These are phyloP conservation scores for Geotrichum fermentans DNA, from an alignment of 1,139 yeast species.

Conservation along the genomic window DNA sequence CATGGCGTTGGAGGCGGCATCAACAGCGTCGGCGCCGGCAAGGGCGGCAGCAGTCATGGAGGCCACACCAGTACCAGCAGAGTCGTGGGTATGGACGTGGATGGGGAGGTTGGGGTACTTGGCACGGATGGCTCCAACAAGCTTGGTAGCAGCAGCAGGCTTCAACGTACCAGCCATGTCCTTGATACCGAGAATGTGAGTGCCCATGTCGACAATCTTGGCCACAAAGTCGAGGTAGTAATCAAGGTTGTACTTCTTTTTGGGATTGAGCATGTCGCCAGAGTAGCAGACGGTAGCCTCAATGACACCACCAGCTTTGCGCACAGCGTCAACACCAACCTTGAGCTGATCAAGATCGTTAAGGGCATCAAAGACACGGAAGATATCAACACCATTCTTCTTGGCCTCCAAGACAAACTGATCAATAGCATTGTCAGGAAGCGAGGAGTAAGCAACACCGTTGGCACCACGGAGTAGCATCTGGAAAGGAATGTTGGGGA, in stretches of 20 bases:
- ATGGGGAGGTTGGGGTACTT: constrained; percentile 91
- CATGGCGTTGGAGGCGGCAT: constrained; percentile 94
- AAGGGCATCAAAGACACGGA: constrained; percentile 95
- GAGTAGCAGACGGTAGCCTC: constrained; percentile 98
- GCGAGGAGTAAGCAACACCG: constrained; percentile 95
- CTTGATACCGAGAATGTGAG: constrained; percentile 93
- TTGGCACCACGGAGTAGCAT: constrained; percentile 98
- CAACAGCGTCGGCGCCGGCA: constrained; percentile 98
- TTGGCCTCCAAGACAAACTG: constrained; percentile 93
- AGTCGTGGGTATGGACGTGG: constrained; percentile 98
- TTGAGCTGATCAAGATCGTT: constrained; percentile 93
- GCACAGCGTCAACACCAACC: constrained; percentile 97
- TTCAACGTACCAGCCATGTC: constrained; percentile 99
- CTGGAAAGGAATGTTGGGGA: constrained; percentile 98
- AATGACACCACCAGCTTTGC: constrained; percentile 97
- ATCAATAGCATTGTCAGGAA: constrained; percentile 97
- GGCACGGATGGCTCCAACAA: constrained; percentile 75
- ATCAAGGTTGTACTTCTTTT: constrained; percentile 90
- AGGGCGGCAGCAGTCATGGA: constrained; percentile 90
- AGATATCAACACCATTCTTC: constrained; percentile 92
- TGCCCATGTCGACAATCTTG: constrained; percentile 85
- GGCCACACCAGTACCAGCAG: constrained; percentile 99
- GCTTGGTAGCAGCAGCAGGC: constrained; percentile 83
- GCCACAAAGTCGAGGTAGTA: constrained; percentile 82
- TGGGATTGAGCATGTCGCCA: constrained; percentile 94